These are phyloP conservation scores for Cutaneotrichosporon sp. DNA, from an alignment of 1,284 basidiomycete genomes.

Conservation along the genomic window DNA sequence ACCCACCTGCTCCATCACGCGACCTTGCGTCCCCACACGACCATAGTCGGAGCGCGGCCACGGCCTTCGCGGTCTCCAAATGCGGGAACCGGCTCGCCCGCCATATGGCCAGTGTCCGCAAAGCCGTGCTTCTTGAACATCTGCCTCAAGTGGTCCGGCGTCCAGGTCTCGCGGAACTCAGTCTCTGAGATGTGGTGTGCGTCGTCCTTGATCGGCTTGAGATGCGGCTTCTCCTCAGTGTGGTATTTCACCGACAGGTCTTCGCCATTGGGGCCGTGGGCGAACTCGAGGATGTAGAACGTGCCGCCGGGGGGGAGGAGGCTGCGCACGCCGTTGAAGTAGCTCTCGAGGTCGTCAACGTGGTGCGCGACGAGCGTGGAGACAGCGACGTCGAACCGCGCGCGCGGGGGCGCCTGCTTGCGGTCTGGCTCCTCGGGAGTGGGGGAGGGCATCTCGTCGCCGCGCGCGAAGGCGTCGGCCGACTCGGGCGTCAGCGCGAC, in stretches of 20 bases:
- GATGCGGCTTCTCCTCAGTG: not conserved
- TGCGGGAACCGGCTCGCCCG: slow-evolving; percentile 26
- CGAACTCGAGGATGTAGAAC: slow-evolving; percentile 35
- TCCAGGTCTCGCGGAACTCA: slow-evolving; percentile 16
- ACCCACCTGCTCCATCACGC: slow-evolving; percentile 15
- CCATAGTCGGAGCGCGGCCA: slow-evolving; percentile 4
- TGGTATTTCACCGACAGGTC: slow-evolving; percentile 6
- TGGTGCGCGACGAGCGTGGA: slow-evolving; percentile 39
- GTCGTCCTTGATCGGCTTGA: slow-evolving; percentile 8
- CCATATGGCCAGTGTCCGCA: slow-evolving; percentile 21
- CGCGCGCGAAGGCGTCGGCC: slow-evolving; percentile 3
- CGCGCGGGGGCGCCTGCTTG: slow-evolving; percentile 8
- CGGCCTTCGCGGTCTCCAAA: slow-evolving; percentile 2
- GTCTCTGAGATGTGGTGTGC: slow-evolving; percentile 2
- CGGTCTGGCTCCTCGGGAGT: slow-evolving; percentile 17
- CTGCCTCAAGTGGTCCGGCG: not conserved
- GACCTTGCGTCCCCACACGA: slow-evolving; percentile 9
- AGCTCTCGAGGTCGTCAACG: slow-evolving; percentile 26
- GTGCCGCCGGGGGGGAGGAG: slow-evolving; percentile 27
- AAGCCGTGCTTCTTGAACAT: slow-evolving; percentile 21
- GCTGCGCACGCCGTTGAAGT: slow-evolving; percentile 26
- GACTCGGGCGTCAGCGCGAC: slow-evolving; percentile 20
- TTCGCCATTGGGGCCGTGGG: slow-evolving; percentile 2
- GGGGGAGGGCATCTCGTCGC: slow-evolving; percentile 17
- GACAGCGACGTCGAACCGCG: slow-evolving; percentile 29